phyloP scores from a whole-genome alignment of 169 alveolate species.

The Eimeria maxima region DNA sequence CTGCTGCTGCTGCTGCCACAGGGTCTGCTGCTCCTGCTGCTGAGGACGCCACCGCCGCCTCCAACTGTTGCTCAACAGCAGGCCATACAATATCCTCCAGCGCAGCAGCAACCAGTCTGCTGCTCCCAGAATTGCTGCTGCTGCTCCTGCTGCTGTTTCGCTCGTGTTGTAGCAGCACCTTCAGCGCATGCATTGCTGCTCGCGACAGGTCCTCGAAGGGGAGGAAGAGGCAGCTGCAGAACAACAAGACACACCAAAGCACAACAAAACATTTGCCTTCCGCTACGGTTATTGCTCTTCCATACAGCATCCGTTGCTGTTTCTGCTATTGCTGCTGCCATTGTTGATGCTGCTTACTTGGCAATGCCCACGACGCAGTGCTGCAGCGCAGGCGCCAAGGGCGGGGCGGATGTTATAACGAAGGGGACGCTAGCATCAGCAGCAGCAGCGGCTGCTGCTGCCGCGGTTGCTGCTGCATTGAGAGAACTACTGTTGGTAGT shows the following conservation, averaged over 20 bases:
- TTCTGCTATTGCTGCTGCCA: constrained; percentile 48
- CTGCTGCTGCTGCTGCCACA: constrained; percentile 67
- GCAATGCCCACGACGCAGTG: constrained; percentile 78
- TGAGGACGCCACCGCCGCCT: constrained; percentile 33
- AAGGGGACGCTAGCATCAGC: constrained; percentile 41
- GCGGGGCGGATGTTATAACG: constrained; percentile 7
- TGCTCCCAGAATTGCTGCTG: constrained; percentile 5
- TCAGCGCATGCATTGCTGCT: constrained; percentile 72
- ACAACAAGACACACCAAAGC: neutral
- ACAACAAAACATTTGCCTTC: neutral
- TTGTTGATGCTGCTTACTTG: constrained; percentile 41
- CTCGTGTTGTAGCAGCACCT: constrained; percentile 60
- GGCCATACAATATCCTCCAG: constrained; percentile 49
- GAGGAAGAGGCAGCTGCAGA: constrained; percentile 60
- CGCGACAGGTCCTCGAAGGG: constrained; percentile 56
- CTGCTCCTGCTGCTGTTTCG: neutral
- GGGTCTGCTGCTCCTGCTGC: constrained; percentile 70
- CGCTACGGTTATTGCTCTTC: neutral
- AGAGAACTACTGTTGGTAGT: constrained; percentile 9
- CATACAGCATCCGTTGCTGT: constrained; percentile 5
- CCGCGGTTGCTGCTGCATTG: neutral
- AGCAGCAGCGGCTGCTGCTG: neutral
- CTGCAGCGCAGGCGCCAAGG: constrained; percentile 59
- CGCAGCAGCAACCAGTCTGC: constrained; percentile 35
- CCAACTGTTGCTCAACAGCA: constrained; percentile 54